phyloP scores from a whole-genome alignment of 768 basidiomycete species.

The Leccinum longicurvipes region DNA sequence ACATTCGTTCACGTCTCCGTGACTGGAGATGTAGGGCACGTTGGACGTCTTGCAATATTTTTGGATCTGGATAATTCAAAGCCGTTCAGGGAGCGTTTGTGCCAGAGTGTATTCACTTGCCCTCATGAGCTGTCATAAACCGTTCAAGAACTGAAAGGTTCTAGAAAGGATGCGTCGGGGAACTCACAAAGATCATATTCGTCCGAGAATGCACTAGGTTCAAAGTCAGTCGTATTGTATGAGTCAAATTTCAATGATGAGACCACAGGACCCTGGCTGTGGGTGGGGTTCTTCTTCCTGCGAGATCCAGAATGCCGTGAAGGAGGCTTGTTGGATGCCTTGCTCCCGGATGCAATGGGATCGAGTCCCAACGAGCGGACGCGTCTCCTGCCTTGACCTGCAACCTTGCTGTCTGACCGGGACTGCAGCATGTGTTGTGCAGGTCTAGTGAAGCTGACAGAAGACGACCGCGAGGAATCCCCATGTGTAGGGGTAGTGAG shows the following conservation, averaged over 20 bases:
- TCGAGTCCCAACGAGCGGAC: conserved; percentile 21
- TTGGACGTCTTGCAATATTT: conserved; percentile 76
- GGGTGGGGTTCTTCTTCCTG: conserved; percentile 16
- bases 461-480: conserved; percentile 33
- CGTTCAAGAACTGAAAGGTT: conserved; percentile 11
- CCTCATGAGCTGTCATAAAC: conserved; percentile 61
- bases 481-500: conserved; percentile 23
- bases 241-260: conserved; percentile 27
- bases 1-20: conserved; percentile 62
- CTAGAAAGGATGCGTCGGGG: conserved; percentile 2
- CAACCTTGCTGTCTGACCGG: conserved; percentile 12
- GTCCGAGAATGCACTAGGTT: conserved; percentile 55
- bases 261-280: conserved; percentile 12
- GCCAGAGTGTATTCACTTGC: conserved; percentile 36
- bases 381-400: conserved; percentile 17
- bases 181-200: conserved; percentile 76
- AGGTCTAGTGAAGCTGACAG: conserved; percentile 20
- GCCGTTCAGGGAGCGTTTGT: conserved; percentile 10
- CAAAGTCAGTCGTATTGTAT: conserved; percentile 33
- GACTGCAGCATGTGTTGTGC: conserved; percentile 11
- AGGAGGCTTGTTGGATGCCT: conserved; percentile 15
- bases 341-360: conserved; percentile 11
- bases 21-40: conserved; percentile 72
- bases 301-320: conserved; percentile 16
- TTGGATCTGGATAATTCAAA: conserved; percentile 53